Evolutionary conservation across 1,139 yeast species (phyloP).

Genomic region (Nakaseomyces delphensis): DNA sequence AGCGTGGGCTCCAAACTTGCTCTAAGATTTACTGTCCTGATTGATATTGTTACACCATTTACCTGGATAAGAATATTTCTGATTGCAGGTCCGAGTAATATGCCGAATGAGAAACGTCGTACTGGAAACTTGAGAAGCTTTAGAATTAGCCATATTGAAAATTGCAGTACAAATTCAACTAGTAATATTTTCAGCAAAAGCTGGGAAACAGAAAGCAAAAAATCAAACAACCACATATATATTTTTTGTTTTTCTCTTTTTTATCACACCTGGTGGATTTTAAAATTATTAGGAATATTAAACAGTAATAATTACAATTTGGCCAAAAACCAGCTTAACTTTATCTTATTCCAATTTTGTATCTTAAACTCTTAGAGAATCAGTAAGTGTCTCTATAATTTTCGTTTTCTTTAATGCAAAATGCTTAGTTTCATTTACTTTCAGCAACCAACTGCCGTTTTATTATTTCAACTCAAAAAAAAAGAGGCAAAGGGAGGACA

Average conservation of each 20-base stretch:
- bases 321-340: too few species aligned
- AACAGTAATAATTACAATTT: too few species aligned
- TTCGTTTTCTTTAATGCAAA: too few species aligned
- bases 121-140: conserved; percentile 5
- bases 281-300: too few species aligned
- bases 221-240: not conserved
- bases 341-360: too few species aligned
- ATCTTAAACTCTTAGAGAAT: too few species aligned
- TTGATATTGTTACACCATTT: conserved; percentile 11
- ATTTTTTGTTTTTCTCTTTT: not conserved
- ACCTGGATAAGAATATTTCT: conserved; percentile 11
- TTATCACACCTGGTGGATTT: not conserved
- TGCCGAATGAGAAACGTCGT: conserved; percentile 13
- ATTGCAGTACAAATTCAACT: not conserved
- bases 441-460: too few species aligned
- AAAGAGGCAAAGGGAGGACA: too few species aligned
- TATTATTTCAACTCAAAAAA: too few species aligned
- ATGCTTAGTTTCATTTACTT: too few species aligned
- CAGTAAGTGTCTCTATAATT: too few species aligned
- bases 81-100: conserved; percentile 18
- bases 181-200: not conserved
- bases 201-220: not conserved
- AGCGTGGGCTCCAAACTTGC: conserved; percentile 19
- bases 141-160: not conserved
- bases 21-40: conserved; percentile 12